phyloP scores from a whole-genome alignment of 2,329 filamentous ascomycete genomes.

The Reticulascus tulasneorum region DNA sequence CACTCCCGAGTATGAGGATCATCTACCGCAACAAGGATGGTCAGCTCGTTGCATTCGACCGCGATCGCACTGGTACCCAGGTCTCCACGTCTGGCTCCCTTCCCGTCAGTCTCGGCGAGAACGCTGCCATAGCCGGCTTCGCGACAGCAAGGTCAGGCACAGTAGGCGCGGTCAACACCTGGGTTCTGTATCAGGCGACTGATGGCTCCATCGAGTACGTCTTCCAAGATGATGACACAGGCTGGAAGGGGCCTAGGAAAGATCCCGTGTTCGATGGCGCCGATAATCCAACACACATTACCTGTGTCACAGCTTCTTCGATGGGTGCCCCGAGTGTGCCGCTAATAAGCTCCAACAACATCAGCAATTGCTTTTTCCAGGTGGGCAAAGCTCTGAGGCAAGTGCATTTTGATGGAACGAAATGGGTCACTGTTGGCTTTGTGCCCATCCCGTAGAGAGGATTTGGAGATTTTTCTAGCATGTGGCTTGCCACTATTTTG shows the following conservation, averaged over 20 bases:
- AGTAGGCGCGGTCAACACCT: slow-evolving; percentile 16
- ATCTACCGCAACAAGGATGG: slow-evolving; percentile 7
- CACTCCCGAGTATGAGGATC: slow-evolving; percentile 5
- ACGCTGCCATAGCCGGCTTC: slow-evolving; percentile 17
- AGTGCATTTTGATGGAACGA: slow-evolving; percentile 9
- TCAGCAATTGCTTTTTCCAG: slow-evolving; percentile 14
- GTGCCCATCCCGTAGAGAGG: slow-evolving; percentile 5
- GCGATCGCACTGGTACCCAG: slow-evolving; percentile 3
- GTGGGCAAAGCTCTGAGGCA: slow-evolving; percentile 5
- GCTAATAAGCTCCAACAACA: slow-evolving; percentile 4
- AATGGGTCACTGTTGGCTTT: slow-evolving; percentile 9
- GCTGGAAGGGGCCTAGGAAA: slow-evolving; percentile 12
- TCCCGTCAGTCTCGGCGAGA: slow-evolving; percentile 9
- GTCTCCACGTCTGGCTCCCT: slow-evolving; percentile 2
- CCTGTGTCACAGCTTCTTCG: slow-evolving; percentile 10
- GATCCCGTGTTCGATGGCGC: slow-evolving; percentile 10
- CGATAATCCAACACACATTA: slow-evolving; percentile 8
- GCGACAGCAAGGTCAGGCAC: slow-evolving; percentile 9
- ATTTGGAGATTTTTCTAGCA: too few species aligned
- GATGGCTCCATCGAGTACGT: slow-evolving; percentile 14
- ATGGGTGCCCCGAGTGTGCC: slow-evolving; percentile 3
- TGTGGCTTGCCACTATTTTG: too few species aligned
- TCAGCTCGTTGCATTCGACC: slow-evolving; percentile 5
- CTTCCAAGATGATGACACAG: slow-evolving; percentile 12
- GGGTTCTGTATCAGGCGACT: slow-evolving; percentile 19